Percentiles rank a stretch among this genome's conserved stretches.
These are phyloP conservation scores for Verticillium tricorpus DNA, from an alignment of 2,329 filamentous ascomycete species.

Conservation along the genomic window DNA sequence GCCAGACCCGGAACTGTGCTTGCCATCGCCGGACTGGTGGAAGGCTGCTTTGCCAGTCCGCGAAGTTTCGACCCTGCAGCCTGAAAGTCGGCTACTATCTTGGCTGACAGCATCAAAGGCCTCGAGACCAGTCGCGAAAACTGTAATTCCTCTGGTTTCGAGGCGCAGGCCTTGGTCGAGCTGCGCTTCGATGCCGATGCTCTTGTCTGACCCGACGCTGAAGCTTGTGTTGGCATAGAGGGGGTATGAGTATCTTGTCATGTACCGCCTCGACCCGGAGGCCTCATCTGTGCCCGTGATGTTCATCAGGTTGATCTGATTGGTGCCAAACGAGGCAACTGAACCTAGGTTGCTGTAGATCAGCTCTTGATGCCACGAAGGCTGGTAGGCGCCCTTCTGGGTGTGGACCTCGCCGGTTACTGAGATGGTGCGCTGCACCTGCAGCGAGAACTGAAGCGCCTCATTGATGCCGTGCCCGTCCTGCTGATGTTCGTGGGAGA, in stretches of 20 bases:
- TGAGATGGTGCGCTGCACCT: constrained; percentile 49
- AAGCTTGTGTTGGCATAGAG: constrained; percentile 53
- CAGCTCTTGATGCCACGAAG: constrained; percentile 54
- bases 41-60: constrained; percentile 57
- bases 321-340: constrained; percentile 14
- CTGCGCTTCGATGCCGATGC: constrained; percentile 39
- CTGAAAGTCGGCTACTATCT: constrained; percentile 11
- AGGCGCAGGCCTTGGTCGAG: constrained; percentile 36
- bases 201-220: constrained; percentile 32
- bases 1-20: constrained; percentile 46
- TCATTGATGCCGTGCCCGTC: constrained; percentile 50
- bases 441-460: constrained; percentile 54
- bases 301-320: constrained; percentile 23
- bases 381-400: constrained; percentile 33
- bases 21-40: constrained; percentile 38
- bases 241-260: constrained; percentile 51
- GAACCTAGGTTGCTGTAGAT: constrained; percentile 49
- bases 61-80: constrained; percentile 37
- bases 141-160: constrained; percentile 30
- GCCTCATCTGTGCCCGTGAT: constrained; percentile 25
- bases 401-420: constrained; percentile 49
- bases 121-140: constrained; percentile 57
- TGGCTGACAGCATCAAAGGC: constrained; percentile 38
- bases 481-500: constrained; percentile 44
- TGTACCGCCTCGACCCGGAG: constrained; percentile 19